phyloP scores from a whole-genome alignment of 1,284 basidiomycete species.

The Inonotus hispidus region DNA sequence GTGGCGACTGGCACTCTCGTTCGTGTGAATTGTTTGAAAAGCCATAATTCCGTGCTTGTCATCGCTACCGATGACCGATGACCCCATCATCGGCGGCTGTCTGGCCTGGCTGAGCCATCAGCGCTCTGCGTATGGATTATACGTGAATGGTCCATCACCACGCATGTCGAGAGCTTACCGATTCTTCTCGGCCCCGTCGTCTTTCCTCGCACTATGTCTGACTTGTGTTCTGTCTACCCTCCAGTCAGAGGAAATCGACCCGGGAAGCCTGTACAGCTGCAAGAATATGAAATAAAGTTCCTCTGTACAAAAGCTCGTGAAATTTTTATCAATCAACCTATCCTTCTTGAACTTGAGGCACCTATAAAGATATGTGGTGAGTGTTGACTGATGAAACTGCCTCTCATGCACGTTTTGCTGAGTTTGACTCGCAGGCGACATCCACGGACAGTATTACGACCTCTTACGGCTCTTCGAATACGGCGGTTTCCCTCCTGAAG shows the following conservation, averaged over 20 bases:
- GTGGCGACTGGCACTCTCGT: background rate
- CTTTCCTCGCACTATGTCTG: background rate
- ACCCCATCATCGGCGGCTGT: slow-evolving; percentile 4
- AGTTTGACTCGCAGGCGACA: slow-evolving; percentile 60
- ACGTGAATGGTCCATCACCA: background rate
- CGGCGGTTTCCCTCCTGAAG: slow-evolving; percentile 93
- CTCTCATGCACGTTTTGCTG: slow-evolving; percentile 13
- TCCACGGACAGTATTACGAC: slow-evolving; percentile 95
- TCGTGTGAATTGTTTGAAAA: background rate
- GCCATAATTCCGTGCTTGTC: background rate
- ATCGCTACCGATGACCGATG: background rate
- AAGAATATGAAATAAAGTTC: slow-evolving; percentile 96
- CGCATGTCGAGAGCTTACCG: background rate
- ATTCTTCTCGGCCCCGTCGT: background rate
- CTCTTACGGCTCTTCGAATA: slow-evolving; percentile 91
- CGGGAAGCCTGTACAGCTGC: slow-evolving; percentile 89
- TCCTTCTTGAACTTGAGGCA: slow-evolving; percentile 89
- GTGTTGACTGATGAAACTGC: slow-evolving; percentile 17
- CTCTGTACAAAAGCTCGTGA: slow-evolving; percentile 92
- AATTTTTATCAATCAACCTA: slow-evolving; percentile 95
- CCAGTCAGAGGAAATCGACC: slow-evolving; percentile 90
- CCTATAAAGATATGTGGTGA: slow-evolving; percentile 96
- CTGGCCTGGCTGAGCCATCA: background rate
- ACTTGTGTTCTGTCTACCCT: slow-evolving; percentile 15
- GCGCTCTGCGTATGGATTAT: background rate